A percentile compares a stretch with the other conserved stretches of the same genome.
These are phyloP conservation scores for Buddleja alternifolia DNA, from an alignment of 257 asterid genomes.

Conservation along the genomic window DNA sequence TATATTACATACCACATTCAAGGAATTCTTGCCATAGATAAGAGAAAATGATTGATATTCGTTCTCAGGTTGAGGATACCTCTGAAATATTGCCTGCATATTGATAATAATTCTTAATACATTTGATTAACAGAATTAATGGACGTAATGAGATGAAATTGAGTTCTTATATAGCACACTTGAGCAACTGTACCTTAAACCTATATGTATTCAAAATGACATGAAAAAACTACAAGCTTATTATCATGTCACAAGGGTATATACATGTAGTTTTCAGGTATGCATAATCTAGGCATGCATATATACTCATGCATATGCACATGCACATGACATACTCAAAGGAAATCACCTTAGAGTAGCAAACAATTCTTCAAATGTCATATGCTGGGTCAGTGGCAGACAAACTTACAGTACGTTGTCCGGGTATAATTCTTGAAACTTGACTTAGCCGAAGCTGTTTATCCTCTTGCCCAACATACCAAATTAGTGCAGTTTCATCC, in stretches of 20 bases:
- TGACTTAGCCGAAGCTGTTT: conserved; percentile 60
- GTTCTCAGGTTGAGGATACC: conserved; percentile 79
- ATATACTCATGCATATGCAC: too few species aligned
- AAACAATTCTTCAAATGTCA: conserved; percentile 19
- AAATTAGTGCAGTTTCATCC: conserved; percentile 67
- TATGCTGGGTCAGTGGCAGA: conserved; percentile 1
- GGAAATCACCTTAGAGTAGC: background rate
- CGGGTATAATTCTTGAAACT: conserved; percentile 73
- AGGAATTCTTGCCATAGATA: conserved; percentile 57
- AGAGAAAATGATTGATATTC: conserved; percentile 86
- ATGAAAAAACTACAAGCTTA: background rate
- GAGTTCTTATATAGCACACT: background rate
- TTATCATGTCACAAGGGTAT: too few species aligned
- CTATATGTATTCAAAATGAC: background rate
- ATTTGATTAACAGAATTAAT: background rate
- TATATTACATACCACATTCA: conserved; percentile 64
- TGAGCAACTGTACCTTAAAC: background rate
- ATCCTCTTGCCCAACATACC: conserved; percentile 69
- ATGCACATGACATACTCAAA: too few species aligned
- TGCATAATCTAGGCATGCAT: too few species aligned
- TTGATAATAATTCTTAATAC: conserved; percentile 3
- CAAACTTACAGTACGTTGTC: conserved; percentile 80
- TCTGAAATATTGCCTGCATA: conserved; percentile 60
- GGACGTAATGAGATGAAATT: background rate
- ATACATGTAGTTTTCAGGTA: too few species aligned